Percentiles rank a stretch among this genome's conserved stretches.
Evolutionary conservation across 1,284 basidiomycete species (phyloP).

Genomic region (Ustilago trichophora): DNA sequence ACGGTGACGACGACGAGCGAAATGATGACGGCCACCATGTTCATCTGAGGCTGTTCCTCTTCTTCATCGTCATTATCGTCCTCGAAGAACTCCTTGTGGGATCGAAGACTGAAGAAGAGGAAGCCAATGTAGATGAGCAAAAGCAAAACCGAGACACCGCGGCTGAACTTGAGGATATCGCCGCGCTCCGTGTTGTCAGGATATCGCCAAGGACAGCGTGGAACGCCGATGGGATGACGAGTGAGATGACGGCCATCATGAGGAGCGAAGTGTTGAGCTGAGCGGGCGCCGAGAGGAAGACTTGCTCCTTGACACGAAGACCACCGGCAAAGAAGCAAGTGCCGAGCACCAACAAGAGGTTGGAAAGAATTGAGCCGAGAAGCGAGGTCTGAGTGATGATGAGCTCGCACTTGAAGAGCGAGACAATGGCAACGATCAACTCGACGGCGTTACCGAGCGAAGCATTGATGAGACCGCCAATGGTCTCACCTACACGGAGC

Average conservation of each 20-base stretch:
- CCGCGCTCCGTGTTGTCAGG: conserved; percentile 42
- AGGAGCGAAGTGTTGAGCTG: conserved; percentile 54
- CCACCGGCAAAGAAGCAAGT: conserved; percentile 61
- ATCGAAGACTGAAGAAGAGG: conserved; percentile 48
- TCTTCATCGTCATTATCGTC: conserved; percentile 43
- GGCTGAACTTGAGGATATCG: conserved; percentile 56
- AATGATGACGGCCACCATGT: conserved; percentile 43
- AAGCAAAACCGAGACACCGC: conserved; percentile 53
- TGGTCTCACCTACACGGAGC: conserved; percentile 59
- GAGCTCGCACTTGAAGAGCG: conserved; percentile 59
- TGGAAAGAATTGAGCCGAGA: conserved; percentile 57
- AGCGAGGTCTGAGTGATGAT: conserved; percentile 59
- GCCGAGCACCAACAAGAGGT: conserved; percentile 57
- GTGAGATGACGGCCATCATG: conserved; percentile 60
- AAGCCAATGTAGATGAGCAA: conserved; percentile 60
- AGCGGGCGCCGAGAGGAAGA: conserved; percentile 44
- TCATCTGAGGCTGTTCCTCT: conserved; percentile 55
- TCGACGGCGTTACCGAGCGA: conserved; percentile 61
- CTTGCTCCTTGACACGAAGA: conserved; percentile 53
- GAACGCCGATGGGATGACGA: conserved; percentile 59
- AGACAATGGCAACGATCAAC: conserved; percentile 61
- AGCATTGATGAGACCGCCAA: conserved; percentile 60
- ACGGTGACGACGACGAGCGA: conserved; percentile 49
- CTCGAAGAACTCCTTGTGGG: conserved; percentile 55
- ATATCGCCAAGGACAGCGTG: conserved; percentile 55